Evolutionary conservation across 352 stramenopile genomes (phyloP), one percentile per base, ranked within the genome.

Genomic region (Aphanomyces cochlioides): DNA sequence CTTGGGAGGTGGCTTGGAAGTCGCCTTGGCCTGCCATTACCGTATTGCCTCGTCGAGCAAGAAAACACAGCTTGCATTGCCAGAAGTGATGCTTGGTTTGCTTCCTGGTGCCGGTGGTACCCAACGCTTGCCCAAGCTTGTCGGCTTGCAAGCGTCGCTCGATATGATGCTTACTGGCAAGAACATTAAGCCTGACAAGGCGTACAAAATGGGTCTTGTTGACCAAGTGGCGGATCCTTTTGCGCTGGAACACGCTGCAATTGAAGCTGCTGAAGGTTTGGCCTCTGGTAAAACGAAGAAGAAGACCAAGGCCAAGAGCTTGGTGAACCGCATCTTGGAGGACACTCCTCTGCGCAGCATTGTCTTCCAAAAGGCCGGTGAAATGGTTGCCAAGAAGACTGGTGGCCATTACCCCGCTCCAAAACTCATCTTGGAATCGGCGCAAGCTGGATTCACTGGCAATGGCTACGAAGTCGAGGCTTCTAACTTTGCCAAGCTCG

Each of bases 81-180:
- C 97, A 0, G 97, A 99, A 78, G 96, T 99, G 38, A 98, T 98
- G 87, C 81, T 99, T 34, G 97, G 96, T 38, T 73, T 99, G 21
- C 78, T 99, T n/a, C 97, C 97, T 0, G 97, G 97, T 7, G 98
- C 97, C 63, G 97, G 96, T n/a, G 97, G 97, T 50, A 99, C 96
- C 4, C 96, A 99, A 77, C 96, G 98, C 37, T 79, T 99, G 36
- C 95, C 92, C 1, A 85, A 94, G 58, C 79, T 98, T 5, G 90
- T 99, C 17, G 97, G 97, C 8, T 81, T 98, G 39, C 81, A 95
- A 45, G 83, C 86, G 43, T 94, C 94, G 17, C 84, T 99, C 75
- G 95, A 98, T 75, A 98, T 99, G 90, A 99, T 99, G 89, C 82
- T 99, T 40, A 99, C 89, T 4, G 97, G 96, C 73, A 98, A 98